phyloP scores from a whole-genome alignment of 192 early-diverging fungal genomes.

The Rhizoclosmatium globosum region DNA sequence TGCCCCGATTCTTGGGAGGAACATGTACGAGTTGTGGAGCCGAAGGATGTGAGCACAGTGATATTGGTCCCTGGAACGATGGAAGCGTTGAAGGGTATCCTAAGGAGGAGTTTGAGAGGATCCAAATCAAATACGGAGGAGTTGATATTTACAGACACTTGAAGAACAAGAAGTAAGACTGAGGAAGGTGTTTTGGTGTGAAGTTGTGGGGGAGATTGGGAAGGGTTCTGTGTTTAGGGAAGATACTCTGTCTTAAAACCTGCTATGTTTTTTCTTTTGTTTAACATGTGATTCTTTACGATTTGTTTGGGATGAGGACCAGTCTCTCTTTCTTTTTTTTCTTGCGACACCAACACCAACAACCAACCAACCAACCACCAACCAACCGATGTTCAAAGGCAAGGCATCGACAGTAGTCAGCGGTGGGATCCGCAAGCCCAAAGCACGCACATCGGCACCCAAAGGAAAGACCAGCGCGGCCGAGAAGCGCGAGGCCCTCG shows the following conservation, averaged over 20 bases:
- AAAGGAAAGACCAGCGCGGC: background rate
- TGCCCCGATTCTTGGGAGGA: conserved; percentile 57
- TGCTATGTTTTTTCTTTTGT: background rate
- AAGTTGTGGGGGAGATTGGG: background rate
- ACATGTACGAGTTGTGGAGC: conserved; percentile 48
- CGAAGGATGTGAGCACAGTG: conserved; percentile 55
- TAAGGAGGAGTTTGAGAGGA: conserved; percentile 47
- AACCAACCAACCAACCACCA: no score
- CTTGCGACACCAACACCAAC: background rate
- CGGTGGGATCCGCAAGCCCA: conserved; percentile 17
- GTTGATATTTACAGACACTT: conserved; percentile 30
- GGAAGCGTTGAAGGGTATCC: conserved; percentile 60
- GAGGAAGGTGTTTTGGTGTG: background rate
- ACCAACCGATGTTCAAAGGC: conserved; percentile 13
- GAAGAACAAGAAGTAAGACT: conserved; percentile 15
- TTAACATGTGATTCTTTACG: background rate
- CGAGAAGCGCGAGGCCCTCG: conserved; percentile 18
- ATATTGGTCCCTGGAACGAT: conserved; percentile 67
- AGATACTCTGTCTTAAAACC: background rate
- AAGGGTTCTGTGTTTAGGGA: background rate
- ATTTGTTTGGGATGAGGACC: background rate
- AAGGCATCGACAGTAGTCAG: conserved; percentile 22
- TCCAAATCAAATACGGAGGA: conserved; percentile 24
- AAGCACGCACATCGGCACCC: background rate
- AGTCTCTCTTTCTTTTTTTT: conserved; percentile 32